These are phyloP conservation scores for Hypoxylon perforatum DNA, from an alignment of 495 filamentous ascomycete genomes.

Conservation along the genomic window DNA sequence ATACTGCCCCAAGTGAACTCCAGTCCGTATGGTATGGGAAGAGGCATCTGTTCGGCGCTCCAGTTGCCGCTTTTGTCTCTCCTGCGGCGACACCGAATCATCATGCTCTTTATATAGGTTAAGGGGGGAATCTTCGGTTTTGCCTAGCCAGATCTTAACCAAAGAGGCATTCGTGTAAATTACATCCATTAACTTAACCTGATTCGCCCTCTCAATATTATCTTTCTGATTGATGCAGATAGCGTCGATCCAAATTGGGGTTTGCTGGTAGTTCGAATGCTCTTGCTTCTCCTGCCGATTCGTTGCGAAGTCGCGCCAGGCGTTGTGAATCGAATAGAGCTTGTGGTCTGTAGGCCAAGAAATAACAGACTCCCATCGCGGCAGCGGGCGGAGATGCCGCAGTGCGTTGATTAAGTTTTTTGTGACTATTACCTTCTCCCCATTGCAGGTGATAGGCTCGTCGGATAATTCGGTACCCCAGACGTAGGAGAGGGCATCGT, in stretches of 20 bases:
- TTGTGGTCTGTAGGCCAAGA: constrained; percentile 22
- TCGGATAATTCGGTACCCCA: constrained; percentile 31
- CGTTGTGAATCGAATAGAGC: constrained; percentile 30
- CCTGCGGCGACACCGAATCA: not conserved
- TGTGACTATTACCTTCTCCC: constrained; percentile 28
- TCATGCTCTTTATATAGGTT: not conserved
- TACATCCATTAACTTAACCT: constrained; percentile 46
- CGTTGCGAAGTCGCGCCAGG: constrained; percentile 21
- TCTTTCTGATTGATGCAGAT: too few relatives aligned
- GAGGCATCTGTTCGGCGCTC: not conserved
- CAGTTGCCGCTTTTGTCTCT: not conserved
- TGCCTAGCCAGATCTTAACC: constrained; percentile 33
- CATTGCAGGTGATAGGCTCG: constrained; percentile 36
- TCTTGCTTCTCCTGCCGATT: constrained; percentile 28
- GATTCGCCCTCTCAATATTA: constrained; percentile 34
- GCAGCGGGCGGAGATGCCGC: constrained; percentile 32
- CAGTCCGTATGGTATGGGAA: not conserved
- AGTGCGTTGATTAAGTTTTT: constrained; percentile 33
- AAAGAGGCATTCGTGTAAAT: constrained; percentile 35
- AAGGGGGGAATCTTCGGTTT: constrained; percentile 5
- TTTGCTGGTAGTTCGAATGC: constrained; percentile 22
- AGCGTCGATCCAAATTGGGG: constrained; percentile 51
- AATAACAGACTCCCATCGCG: constrained; percentile 27
- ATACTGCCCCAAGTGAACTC: constrained; percentile 11
- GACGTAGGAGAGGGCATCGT: constrained; percentile 35